Percentiles rank a stretch among this genome's conserved stretches.
phyloP scores from a whole-genome alignment of 2,329 filamentous ascomycete species.

The Ceratocystis alfenasii region DNA sequence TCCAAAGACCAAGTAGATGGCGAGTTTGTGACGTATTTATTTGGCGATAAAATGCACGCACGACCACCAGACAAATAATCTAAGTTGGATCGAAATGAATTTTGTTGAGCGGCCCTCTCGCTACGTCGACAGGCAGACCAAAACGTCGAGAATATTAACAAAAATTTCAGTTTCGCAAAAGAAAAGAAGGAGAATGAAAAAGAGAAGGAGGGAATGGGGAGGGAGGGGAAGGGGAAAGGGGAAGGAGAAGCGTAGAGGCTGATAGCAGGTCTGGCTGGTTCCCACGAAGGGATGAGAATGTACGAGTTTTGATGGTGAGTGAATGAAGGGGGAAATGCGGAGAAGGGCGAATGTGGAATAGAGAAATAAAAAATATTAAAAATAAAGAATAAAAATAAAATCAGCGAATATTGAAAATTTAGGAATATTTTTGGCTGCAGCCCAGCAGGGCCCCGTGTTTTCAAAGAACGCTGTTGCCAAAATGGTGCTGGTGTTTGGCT shows the following conservation, averaged over 20 bases:
- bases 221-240: neutral
- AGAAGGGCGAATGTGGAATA: neutral
- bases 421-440: conserved; percentile 9
- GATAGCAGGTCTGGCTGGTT: neutral
- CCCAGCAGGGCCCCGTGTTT: neutral
- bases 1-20: neutral
- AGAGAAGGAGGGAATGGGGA: neutral
- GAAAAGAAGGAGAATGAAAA: neutral
- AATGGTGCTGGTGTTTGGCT: neutral
- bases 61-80: neutral
- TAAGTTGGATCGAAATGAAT: neutral
- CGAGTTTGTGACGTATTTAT: conserved; percentile 4
- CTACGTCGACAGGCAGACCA: neutral
- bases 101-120: neutral
- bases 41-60: conserved; percentile 12
- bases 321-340: conserved; percentile 7
- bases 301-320: conserved; percentile 1
- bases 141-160: neutral
- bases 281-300: conserved; percentile 6
- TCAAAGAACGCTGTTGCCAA: neutral
- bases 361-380: no score
- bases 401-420: no score
- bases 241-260: neutral
- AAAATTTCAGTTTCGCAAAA: neutral
- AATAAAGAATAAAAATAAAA: no score